Evolutionary conservation across 2,329 filamentous ascomycete genomes (phyloP), one percentile per base, ranked within the genome.

Genomic region (Hymenoscyphus scutula): DNA sequence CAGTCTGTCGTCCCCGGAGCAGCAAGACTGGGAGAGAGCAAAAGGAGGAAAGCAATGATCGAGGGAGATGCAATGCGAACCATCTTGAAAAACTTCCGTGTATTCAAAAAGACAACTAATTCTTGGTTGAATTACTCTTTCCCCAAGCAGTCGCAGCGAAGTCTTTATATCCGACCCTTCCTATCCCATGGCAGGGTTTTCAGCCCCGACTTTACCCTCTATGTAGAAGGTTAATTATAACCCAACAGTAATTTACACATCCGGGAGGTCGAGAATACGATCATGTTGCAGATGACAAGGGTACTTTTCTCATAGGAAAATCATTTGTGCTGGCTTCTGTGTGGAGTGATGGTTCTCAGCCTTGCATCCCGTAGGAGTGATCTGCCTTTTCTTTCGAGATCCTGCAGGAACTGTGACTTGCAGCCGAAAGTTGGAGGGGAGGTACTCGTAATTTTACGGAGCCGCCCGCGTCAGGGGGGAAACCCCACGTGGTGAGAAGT

Each of bases 301-400:
- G 10, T 30, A 2, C 29, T 8, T 56, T 23, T 38, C 13, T 23
- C 37, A 58, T n/a, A 13, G 27, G 19, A 15, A 58, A 38, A 8
- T 45, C 19, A 4, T 38, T 15, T 29, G 8, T 2, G 45, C 5
- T 10, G 54, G 37, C 15, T 38, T 41, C 6, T 13, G 55, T 38
- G 6, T 2, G 23, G 6, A 7, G 15, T 45, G 19, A 10, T 30
- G 23, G 25, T 5, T 34, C 45, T 58, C 56, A 58, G 56, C 56
- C 41, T 51, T 58, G 56, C 56, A 58, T 59, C 57, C 57, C 38
- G 5, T 25, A 53, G 57, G 57, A 59, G 38, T 56, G 29, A 19
- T 23, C 32, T 37, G 54, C 30, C 10, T 29, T 11, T 38, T 25
- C n/a, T n/a, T n/a, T n/a, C n/a, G 30, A 38, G 30, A 56, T 56